These are phyloP conservation scores for Mycena vulgaris DNA, from an alignment of 768 basidiomycete genomes.

Conservation along the genomic window DNA sequence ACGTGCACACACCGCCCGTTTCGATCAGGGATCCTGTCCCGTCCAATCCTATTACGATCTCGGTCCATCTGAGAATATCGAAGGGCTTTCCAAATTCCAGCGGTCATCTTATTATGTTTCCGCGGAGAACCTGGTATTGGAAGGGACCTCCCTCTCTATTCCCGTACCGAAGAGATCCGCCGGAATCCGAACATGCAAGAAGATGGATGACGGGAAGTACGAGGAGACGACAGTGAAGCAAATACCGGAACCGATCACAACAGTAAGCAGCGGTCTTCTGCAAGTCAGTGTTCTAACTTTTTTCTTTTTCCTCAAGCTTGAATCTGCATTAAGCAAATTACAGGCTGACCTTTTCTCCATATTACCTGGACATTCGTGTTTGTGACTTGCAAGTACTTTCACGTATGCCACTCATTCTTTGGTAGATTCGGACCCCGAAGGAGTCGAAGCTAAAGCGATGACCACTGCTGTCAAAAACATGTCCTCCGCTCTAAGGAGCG, in stretches of 20 bases:
- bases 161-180: not conserved
- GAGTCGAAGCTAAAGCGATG: constrained; percentile 2
- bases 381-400: not conserved
- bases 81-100: not conserved
- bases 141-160: not conserved
- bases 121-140: not conserved
- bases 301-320: not conserved
- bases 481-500: not conserved
- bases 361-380: not conserved
- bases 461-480: not conserved
- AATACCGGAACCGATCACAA: constrained; percentile 7
- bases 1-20: not conserved
- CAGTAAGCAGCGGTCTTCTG: not conserved
- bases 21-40: constrained; percentile 10
- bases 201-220: constrained; percentile 1
- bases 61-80: constrained; percentile 1
- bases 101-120: not conserved
- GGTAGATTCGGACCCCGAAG: not conserved
- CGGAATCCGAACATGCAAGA: not conserved
- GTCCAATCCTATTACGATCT: not conserved
- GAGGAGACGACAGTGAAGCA: not conserved
- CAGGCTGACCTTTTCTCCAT: not conserved
- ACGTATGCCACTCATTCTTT: not conserved
- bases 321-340: not conserved
- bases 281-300: not conserved